Percentiles rank a stretch among this genome's conserved stretches.
These are phyloP conservation scores for Hymenochaete sp. DNA, from an alignment of 1,284 basidiomycete genomes.

Conservation along the genomic window DNA sequence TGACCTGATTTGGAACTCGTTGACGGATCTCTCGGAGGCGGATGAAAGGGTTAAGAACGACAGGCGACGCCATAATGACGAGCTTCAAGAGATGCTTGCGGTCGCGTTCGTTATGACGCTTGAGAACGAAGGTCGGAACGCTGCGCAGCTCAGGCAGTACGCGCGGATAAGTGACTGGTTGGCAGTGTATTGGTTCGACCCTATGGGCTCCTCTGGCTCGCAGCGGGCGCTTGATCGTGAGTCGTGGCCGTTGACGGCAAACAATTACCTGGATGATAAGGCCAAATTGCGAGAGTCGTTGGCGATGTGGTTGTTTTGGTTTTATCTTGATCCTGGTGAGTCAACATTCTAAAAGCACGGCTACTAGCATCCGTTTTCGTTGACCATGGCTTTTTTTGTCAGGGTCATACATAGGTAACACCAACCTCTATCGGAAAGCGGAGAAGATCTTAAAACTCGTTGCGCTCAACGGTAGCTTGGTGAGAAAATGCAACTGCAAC, in stretches of 20 bases:
- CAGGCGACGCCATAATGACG: no score
- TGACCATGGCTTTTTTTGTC: conserved; percentile 1
- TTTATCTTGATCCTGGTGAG: conserved; percentile 52
- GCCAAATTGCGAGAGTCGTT: conserved; percentile 29
- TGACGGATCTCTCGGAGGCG: conserved; percentile 17
- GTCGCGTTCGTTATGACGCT: conserved; percentile 45
- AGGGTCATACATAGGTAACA: conserved; percentile 30
- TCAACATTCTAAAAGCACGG: no score
- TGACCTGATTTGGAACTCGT: conserved; percentile 21
- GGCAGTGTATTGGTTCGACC: conserved; percentile 31
- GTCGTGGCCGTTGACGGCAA: conserved; percentile 25
- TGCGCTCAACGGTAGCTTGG: conserved; percentile 59
- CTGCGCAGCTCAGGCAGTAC: conserved; percentile 34
- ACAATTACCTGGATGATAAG: background rate
- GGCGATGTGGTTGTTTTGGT: conserved; percentile 37
- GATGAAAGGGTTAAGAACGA: conserved; percentile 34
- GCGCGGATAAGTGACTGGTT: conserved; percentile 32
- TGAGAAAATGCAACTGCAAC: conserved; percentile 27
- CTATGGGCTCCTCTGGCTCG: conserved; percentile 29
- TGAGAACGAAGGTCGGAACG: conserved; percentile 48
- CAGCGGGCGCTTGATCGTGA: conserved; percentile 23
- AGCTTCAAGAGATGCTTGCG: conserved; percentile 34
- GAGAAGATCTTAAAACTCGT: conserved; percentile 47
- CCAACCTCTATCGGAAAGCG: conserved; percentile 35
- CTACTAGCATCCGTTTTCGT: no score